Evolutionary conservation across 2,329 filamentous ascomycete genomes (phyloP).

Genomic region (Apiospora phragmitis): DNA sequence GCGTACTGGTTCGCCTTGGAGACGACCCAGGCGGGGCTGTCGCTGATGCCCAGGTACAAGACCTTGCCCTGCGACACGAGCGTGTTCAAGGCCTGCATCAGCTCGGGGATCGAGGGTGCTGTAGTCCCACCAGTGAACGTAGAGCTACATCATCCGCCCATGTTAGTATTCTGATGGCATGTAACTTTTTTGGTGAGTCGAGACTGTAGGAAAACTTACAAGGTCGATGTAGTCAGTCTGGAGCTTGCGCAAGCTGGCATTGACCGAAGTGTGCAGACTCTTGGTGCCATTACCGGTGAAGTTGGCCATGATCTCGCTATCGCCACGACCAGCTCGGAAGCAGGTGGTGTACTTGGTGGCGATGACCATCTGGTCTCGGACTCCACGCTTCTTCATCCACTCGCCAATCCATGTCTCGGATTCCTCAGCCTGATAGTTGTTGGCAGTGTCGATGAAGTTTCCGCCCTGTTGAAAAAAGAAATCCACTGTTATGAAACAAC

Average conservation of each 20-base stretch:
- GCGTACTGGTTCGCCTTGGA: constrained; percentile 69
- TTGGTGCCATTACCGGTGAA: constrained; percentile 62
- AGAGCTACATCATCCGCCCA: constrained; percentile 44
- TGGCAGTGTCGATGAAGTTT: constrained; percentile 74
- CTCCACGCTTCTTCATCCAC: constrained; percentile 66
- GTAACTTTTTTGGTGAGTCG: background rate
- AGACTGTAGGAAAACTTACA: constrained; percentile 32
- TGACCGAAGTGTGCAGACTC: constrained; percentile 56
- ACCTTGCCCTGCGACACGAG: constrained; percentile 63
- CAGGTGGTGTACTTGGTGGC: constrained; percentile 69
- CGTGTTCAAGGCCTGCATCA: constrained; percentile 68
- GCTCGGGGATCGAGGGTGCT: constrained; percentile 61
- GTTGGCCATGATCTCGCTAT: constrained; percentile 50
- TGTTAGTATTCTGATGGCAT: background rate
- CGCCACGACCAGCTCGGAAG: constrained; percentile 44
- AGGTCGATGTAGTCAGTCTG: constrained; percentile 71
- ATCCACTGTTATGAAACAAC: constrained; percentile 49
- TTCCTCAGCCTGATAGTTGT: constrained; percentile 66
- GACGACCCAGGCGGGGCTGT: constrained; percentile 71
- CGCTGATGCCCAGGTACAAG: constrained; percentile 66
- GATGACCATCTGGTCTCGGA: constrained; percentile 68
- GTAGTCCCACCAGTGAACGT: constrained; percentile 69
- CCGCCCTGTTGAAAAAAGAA: constrained; percentile 63
- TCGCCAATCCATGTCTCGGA: constrained; percentile 68
- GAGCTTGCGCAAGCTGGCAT: constrained; percentile 58